A percentile compares a stretch with the other conserved stretches of the same genome.
These are phyloP conservation scores for Rubia occidens DNA, from an alignment of 305 asterid species.

Conservation along the genomic window DNA sequence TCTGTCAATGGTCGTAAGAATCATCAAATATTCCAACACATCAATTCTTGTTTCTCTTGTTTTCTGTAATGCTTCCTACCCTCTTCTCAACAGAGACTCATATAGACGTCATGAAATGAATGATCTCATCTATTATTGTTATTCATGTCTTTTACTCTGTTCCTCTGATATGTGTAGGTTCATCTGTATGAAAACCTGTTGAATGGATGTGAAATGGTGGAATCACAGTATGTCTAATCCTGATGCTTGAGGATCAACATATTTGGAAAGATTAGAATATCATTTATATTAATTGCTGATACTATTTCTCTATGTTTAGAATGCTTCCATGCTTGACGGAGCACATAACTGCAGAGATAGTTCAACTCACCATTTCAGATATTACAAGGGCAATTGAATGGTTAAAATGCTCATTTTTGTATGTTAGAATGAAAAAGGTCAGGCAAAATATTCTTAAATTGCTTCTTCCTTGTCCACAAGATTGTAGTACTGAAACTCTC, in stretches of 20 bases:
- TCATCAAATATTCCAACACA: neutral
- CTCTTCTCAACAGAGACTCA: neutral
- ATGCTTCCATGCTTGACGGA: slow-evolving; percentile 88
- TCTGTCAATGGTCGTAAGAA: neutral
- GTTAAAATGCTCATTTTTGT: slow-evolving; percentile 91
- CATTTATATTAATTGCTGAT: slow-evolving; percentile 18
- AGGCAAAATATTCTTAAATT: slow-evolving; percentile 20
- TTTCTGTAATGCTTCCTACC: too few relatives aligned
- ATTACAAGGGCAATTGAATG: slow-evolving; percentile 89
- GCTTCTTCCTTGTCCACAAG: slow-evolving; percentile 1
- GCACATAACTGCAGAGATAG: slow-evolving; percentile 96
- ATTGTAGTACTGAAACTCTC: slow-evolving; percentile 30
- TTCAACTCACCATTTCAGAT: slow-evolving; percentile 79
- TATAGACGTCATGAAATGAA: neutral
- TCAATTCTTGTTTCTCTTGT: neutral
- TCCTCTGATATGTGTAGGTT: slow-evolving; percentile 42
- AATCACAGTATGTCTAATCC: slow-evolving; percentile 76
- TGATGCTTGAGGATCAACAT: slow-evolving; percentile 13
- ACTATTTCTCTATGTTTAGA: slow-evolving; percentile 37
- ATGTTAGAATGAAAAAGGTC: slow-evolving; percentile 93
- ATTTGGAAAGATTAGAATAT: slow-evolving; percentile 12
- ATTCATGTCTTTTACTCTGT: slow-evolving; percentile 4
- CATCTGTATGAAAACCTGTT: slow-evolving; percentile 89
- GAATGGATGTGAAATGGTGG: slow-evolving; percentile 94
- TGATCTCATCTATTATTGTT: neutral